phyloP scores from a whole-genome alignment of 139 green algal genomes.

The Coelastrella sp. region DNA sequence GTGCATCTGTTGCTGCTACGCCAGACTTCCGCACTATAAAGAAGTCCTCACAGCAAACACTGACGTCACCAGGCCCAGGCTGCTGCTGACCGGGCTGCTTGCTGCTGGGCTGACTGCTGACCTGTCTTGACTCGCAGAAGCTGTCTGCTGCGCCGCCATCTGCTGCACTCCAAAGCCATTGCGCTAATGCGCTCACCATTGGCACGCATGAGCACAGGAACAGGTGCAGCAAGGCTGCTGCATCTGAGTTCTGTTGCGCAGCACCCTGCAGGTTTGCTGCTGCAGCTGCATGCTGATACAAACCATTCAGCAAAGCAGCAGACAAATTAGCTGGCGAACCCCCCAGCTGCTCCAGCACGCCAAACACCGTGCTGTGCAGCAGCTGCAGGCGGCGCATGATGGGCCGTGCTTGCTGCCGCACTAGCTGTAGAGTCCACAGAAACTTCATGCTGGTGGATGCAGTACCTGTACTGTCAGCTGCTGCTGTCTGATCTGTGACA shows the following conservation, averaged over 20 bases:
- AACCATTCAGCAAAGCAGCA: slow-evolving; percentile 46
- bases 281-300: slow-evolving; percentile 36
- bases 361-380: slow-evolving; percentile 6
- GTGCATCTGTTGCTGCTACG: background rate
- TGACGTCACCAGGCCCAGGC: background rate
- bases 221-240: slow-evolving; percentile 29
- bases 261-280: background rate
- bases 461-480: background rate
- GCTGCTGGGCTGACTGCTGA: slow-evolving; percentile 22
- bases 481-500: background rate
- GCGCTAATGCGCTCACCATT: slow-evolving; percentile 48
- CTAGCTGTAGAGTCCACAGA: background rate
- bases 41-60: slow-evolving; percentile 39
- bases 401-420: background rate
- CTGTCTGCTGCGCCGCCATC: slow-evolving; percentile 1
- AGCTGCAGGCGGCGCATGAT: slow-evolving; percentile 8
- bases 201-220: slow-evolving; percentile 46
- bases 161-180: slow-evolving; percentile 53
- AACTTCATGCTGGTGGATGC: background rate
- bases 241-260: background rate
- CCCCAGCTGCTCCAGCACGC: slow-evolving; percentile 7
- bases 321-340: slow-evolving; percentile 39
- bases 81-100: background rate
- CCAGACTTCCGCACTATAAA: slow-evolving; percentile 16
- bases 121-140: background rate